Evolutionary conservation across 345 rosid species (phyloP).

Genomic region (Kandelia obovata): DNA sequence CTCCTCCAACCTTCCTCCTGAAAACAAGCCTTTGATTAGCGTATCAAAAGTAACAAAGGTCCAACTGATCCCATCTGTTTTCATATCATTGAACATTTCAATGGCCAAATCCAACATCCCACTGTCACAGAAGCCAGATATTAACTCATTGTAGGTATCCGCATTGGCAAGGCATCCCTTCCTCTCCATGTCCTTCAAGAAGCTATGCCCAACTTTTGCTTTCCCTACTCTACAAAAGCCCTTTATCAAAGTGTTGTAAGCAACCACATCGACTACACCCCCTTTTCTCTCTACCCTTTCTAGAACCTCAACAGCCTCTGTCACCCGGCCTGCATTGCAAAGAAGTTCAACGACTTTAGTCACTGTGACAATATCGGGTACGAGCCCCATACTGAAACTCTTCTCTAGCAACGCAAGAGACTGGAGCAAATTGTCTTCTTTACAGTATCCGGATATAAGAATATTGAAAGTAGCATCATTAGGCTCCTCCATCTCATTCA

Average conservation of each 20-base stretch:
- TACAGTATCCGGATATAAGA: conserved; percentile 70
- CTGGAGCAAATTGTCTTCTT: conserved; percentile 60
- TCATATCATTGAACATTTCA: conserved; percentile 70
- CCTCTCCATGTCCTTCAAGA: conserved; percentile 72
- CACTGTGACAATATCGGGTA: conserved; percentile 62
- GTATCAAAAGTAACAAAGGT: conserved; percentile 55
- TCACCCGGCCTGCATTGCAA: conserved; percentile 58
- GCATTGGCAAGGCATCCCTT: conserved; percentile 75
- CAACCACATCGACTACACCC: conserved; percentile 58
- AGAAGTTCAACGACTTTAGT: conserved; percentile 69
- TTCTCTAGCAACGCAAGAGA: conserved; percentile 74
- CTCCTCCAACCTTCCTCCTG: conserved; percentile 46
- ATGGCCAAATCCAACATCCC: conserved; percentile 62
- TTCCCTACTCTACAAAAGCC: conserved; percentile 67
- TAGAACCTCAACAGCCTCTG: conserved; percentile 61
- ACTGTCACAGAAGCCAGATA: conserved; percentile 53
- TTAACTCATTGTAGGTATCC: conserved; percentile 62
- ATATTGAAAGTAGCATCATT: conserved; percentile 71
- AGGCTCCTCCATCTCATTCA: conserved; percentile 66
- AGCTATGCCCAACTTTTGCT: conserved; percentile 47
- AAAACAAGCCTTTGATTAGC: conserved; percentile 53
- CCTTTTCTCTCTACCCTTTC: conserved; percentile 72
- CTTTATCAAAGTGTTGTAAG: conserved; percentile 63
- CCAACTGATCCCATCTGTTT: conserved; percentile 64
- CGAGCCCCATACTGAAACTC: conserved; percentile 55